Conservation (phyloP, 352 stramenopile genomes). For the Phytophthora megakarya region DNA sequence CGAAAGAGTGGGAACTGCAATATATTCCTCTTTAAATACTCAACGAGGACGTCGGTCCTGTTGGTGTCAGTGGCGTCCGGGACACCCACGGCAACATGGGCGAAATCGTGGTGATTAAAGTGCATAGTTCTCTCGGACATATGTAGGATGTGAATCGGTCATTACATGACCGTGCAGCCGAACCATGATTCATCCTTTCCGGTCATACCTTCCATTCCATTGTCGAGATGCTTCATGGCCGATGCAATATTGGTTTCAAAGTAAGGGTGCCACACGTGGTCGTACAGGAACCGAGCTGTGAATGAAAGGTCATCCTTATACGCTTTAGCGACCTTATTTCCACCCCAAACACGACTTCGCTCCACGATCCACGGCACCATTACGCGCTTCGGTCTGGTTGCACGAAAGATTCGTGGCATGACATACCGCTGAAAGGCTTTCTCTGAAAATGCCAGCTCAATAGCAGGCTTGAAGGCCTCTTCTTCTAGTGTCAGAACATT, state of each 20-base stretch:
- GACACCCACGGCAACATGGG: slow-evolving; percentile 7
- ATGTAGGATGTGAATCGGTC: background rate
- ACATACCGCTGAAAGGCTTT: slow-evolving; percentile 75
- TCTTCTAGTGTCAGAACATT: slow-evolving; percentile 77
- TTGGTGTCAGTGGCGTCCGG: slow-evolving; percentile 18
- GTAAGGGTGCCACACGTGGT: slow-evolving; percentile 78
- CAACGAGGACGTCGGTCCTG: slow-evolving; percentile 30
- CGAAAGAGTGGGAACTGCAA: slow-evolving; percentile 14
- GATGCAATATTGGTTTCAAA: slow-evolving; percentile 69
- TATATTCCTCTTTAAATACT: slow-evolving; percentile 43
- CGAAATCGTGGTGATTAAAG: slow-evolving; percentile 1
- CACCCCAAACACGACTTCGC: slow-evolving; percentile 72
- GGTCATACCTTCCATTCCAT: slow-evolving; percentile 40
- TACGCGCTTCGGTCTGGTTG: slow-evolving; percentile 64
- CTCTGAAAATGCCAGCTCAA: slow-evolving; percentile 73
- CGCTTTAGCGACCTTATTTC: slow-evolving; percentile 53
- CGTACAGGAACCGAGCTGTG: slow-evolving; percentile 76
- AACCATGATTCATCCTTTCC: slow-evolving; percentile 63
- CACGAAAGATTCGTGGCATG: slow-evolving; percentile 73
- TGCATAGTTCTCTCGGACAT: slow-evolving; percentile 12
- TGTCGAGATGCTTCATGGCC: slow-evolving; percentile 74
- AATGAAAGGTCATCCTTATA: slow-evolving; percentile 81
- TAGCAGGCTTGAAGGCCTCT: slow-evolving; percentile 55
- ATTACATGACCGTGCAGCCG: slow-evolving; percentile 66
- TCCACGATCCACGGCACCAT: slow-evolving; percentile 87